These are phyloP conservation scores for Periconia sp. DNA, from an alignment of 2,329 filamentous ascomycete species.

Conservation along the genomic window DNA sequence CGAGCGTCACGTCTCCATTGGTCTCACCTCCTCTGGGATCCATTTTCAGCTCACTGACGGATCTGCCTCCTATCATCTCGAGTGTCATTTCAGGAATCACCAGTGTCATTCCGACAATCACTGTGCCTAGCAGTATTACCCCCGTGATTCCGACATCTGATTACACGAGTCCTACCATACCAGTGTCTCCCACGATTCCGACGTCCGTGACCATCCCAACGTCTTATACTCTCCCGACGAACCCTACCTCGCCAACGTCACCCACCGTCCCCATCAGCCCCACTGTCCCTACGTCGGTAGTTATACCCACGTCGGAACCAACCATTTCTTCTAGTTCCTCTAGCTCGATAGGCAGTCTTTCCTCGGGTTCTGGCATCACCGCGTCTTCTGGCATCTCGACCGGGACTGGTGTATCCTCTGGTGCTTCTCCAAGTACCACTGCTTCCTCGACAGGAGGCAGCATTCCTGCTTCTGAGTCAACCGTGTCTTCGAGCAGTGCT, in stretches of 20 bases:
- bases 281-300: too few relatives aligned
- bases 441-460: neutral
- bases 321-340: slow-evolving; percentile 2
- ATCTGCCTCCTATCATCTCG: slow-evolving; percentile 23
- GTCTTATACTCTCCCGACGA: slow-evolving; percentile 9
- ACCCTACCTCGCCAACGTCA: neutral
- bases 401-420: slow-evolving; percentile 15
- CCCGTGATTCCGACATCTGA: slow-evolving; percentile 12
- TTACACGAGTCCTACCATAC: slow-evolving; percentile 14
- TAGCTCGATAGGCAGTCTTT: too few relatives aligned
- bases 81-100: neutral
- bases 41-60: slow-evolving; percentile 23
- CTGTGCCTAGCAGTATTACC: slow-evolving; percentile 8
- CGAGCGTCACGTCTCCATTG: too few relatives aligned
- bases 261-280: neutral
- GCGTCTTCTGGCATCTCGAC: slow-evolving; percentile 7
- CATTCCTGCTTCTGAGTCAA: slow-evolving; percentile 2
- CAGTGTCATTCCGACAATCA: slow-evolving; percentile 13
- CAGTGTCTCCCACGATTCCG: too few relatives aligned
- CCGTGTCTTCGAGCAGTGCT: too few relatives aligned
- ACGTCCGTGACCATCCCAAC: slow-evolving; percentile 3
- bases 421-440: slow-evolving; percentile 7
- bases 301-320: neutral
- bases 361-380: slow-evolving; percentile 14
- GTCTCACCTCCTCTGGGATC: too few relatives aligned